These are phyloP conservation scores for Hawksworthiomyces lignivorus DNA, from an alignment of 2,329 filamentous ascomycete species.

Conservation along the genomic window DNA sequence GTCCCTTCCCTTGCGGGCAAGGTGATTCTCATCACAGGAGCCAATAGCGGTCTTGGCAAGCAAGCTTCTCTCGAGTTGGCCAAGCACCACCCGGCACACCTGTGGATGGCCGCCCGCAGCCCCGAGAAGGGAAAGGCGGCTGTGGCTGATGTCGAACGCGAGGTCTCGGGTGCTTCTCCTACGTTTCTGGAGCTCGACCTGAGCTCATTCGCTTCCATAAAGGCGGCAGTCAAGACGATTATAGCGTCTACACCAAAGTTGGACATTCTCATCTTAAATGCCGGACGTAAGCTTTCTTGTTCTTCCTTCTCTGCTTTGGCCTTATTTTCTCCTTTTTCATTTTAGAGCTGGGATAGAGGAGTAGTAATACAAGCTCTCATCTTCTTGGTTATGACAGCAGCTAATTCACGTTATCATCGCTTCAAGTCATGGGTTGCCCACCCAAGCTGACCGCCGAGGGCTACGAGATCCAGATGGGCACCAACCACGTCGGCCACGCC, in stretches of 20 bases:
- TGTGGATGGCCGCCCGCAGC: constrained; percentile 27
- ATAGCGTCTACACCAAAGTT: constrained; percentile 23
- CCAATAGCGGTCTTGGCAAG: constrained; percentile 40
- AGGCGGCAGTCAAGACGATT: constrained; percentile 31
- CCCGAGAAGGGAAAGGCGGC: constrained; percentile 27
- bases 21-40: constrained; percentile 40
- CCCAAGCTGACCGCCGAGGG: constrained; percentile 31
- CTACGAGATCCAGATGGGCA: constrained; percentile 40
- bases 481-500: constrained; percentile 40
- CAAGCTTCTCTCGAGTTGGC: constrained; percentile 34
- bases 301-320: no score
- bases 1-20: constrained; percentile 32
- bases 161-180: constrained; percentile 16
- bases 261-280: constrained; percentile 39
- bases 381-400: no score
- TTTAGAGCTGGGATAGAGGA: no score
- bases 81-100: constrained; percentile 25
- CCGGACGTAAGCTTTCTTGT: constrained; percentile 21
- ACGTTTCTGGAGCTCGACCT: constrained; percentile 36
- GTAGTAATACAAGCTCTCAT: no score
- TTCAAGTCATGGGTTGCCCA: constrained; percentile 31
- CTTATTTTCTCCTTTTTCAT: no score
- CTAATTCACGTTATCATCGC: no score
- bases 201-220: constrained; percentile 34
- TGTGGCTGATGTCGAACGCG: constrained; percentile 28